Evolutionary conservation across 1,284 basidiomycete genomes (phyloP).

Genomic region (Trichosporon coremiiforme): DNA sequence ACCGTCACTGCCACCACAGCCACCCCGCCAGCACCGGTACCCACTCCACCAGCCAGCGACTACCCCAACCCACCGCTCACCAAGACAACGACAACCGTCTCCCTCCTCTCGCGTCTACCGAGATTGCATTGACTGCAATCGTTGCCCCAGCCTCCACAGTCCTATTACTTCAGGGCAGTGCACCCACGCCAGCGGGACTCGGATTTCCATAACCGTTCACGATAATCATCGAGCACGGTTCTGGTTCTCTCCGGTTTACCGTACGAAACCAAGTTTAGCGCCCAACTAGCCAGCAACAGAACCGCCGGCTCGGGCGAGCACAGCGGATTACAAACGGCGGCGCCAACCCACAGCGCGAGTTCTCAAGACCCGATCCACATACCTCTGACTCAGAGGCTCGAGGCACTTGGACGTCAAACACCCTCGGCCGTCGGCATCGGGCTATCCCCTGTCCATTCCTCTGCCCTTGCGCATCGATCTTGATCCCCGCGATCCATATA

Average conservation of each 20-base stretch:
- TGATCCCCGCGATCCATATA: constrained; percentile 8
- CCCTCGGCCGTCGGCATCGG: constrained; percentile 19
- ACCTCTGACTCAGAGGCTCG: constrained; percentile 2
- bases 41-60: constrained; percentile 2
- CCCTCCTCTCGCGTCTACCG: background rate
- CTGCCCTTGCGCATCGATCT: background rate
- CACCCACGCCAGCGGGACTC: background rate
- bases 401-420: constrained; percentile 1
- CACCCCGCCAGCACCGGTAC: background rate
- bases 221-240: background rate
- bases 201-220: background rate
- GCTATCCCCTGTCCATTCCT: background rate
- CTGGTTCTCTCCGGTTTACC: background rate
- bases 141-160: background rate
- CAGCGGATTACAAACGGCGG: background rate
- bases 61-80: background rate
- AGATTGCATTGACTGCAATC: constrained; percentile 13
- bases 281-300: background rate
- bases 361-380: background rate
- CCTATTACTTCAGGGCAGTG: background rate
- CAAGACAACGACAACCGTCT: background rate
- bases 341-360: background rate
- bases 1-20: constrained; percentile 6
- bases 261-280: background rate
- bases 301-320: constrained; percentile 10